Conservation (phyloP, 2,329 filamentous ascomycete species). For the Canariomyces notabilis region DNA sequence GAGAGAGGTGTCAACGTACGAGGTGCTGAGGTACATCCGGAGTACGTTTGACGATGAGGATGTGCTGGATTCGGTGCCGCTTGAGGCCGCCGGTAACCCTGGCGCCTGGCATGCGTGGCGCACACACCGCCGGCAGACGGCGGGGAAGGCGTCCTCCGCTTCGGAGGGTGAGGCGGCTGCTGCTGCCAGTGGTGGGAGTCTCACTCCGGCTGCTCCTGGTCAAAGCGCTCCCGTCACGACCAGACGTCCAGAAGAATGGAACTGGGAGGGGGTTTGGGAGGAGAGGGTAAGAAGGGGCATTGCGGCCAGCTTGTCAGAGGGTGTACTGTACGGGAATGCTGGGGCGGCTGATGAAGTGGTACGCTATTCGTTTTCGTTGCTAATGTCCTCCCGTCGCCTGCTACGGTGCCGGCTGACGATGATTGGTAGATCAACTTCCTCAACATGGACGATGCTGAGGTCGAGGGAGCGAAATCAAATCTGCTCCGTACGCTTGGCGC, state of each 20-base stretch:
- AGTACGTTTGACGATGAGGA: constrained; percentile 73
- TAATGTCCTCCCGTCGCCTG: neutral
- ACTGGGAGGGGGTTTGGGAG: constrained; percentile 97
- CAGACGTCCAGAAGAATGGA: constrained; percentile 80
- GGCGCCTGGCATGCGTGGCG: constrained; percentile 94
- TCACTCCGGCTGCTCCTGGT: neutral
- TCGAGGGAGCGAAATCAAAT: constrained; percentile 55
- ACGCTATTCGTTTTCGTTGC: constrained; percentile 30
- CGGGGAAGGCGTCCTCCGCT: constrained; percentile 21
- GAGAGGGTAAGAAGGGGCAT: constrained; percentile 78
- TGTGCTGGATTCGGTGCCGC: constrained; percentile 71
- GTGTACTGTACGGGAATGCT: constrained; percentile 67
- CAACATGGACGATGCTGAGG: constrained; percentile 54
- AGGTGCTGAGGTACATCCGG: constrained; percentile 74
- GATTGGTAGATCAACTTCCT: constrained; percentile 59
- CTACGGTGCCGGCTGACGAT: constrained; percentile 16
- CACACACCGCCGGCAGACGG: constrained; percentile 53
- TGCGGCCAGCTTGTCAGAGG: constrained; percentile 70
- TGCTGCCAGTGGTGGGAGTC: neutral
- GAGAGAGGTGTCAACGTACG: constrained; percentile 49
- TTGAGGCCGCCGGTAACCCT: constrained; percentile 80
- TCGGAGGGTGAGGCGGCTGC: neutral
- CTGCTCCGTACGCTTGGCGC: constrained; percentile 47
- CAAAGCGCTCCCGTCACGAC: no score
- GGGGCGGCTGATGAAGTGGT: constrained; percentile 67